Percentiles rank a stretch among this genome's conserved stretches.
Conservation (phyloP, 441 rosid genomes). For the Arabidopsis hybrid region DNA sequence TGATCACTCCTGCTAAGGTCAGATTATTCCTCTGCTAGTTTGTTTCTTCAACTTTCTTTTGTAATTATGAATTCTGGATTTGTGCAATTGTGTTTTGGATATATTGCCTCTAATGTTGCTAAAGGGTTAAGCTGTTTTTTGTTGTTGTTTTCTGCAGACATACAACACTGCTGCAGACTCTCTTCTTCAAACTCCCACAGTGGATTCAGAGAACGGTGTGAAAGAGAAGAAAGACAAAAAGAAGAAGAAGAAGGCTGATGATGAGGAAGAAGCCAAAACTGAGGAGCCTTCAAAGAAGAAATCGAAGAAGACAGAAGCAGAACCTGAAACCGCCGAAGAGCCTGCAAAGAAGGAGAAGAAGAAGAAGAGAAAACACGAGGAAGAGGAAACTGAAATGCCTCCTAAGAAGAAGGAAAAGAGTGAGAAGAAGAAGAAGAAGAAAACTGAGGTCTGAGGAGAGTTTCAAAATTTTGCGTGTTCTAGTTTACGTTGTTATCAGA, state of each 20-base stretch:
- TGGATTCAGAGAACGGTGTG: slow-evolving; percentile 29
- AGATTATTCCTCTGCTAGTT: background rate
- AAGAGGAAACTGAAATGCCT: slow-evolving; percentile 48
- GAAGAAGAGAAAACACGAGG: slow-evolving; percentile 68
- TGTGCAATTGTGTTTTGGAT: too few species aligned
- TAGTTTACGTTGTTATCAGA: background rate
- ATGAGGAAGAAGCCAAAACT: slow-evolving; percentile 39
- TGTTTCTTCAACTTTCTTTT: background rate
- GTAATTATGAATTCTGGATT: background rate
- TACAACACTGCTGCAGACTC: slow-evolving; percentile 85
- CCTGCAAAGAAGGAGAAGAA: slow-evolving; percentile 41
- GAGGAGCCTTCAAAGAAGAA: slow-evolving; percentile 35
- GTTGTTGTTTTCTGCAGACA: slow-evolving; percentile 51
- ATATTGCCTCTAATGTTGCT: too few species aligned
- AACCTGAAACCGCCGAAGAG: slow-evolving; percentile 39
- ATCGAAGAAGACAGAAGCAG: slow-evolving; percentile 31
- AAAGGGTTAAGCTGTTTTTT: background rate
- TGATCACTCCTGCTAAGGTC: slow-evolving; percentile 86
- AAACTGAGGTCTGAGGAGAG: slow-evolving; percentile 41
- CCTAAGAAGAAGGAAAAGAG: slow-evolving; percentile 63
- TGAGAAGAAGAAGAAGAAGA: slow-evolving; percentile 55
- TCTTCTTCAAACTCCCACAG: slow-evolving; percentile 51
- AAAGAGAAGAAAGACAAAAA: slow-evolving; percentile 50
- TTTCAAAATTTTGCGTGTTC: background rate
- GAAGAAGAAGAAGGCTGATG: slow-evolving; percentile 55